phyloP scores from a whole-genome alignment of 202 grass and related monocot species.

The Panicum virgatum region DNA sequence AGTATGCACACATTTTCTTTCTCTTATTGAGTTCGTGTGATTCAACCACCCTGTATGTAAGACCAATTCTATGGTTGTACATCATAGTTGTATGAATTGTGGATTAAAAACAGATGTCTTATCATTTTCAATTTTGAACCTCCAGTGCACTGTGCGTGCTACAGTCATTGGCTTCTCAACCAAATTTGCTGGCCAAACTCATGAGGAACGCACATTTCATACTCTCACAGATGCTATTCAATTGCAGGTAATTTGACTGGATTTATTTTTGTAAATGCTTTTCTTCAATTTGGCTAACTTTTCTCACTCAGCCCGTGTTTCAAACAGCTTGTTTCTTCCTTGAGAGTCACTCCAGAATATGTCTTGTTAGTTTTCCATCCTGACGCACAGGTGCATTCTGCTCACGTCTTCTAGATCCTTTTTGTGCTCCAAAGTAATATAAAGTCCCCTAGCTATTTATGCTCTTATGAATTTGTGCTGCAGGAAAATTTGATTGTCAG shows the following conservation, averaged over 20 bases:
- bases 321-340: slow-evolving; percentile 83
- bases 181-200: slow-evolving; percentile 40
- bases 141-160: slow-evolving; percentile 81
- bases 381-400: slow-evolving; percentile 72
- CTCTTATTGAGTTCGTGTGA: not conserved
- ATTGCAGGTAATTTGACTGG: slow-evolving; percentile 20
- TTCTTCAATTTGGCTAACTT: slow-evolving; percentile 20
- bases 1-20: slow-evolving; percentile 17
- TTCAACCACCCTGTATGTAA: not conserved
- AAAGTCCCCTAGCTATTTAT: slow-evolving; percentile 21
- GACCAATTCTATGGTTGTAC: not conserved
- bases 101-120: slow-evolving; percentile 14
- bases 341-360: slow-evolving; percentile 75
- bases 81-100: not conserved
- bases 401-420: slow-evolving; percentile 25
- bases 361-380: slow-evolving; percentile 75
- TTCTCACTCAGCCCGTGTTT: slow-evolving; percentile 38
- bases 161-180: slow-evolving; percentile 60
- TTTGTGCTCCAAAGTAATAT: slow-evolving; percentile 20
- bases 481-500: slow-evolving; percentile 81
- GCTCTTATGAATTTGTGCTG: slow-evolving; percentile 39
- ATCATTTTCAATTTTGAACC: slow-evolving; percentile 45
- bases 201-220: slow-evolving; percentile 38
- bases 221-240: slow-evolving; percentile 78
- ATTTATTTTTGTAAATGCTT: slow-evolving; percentile 13